These are phyloP conservation scores for Mycocentrospora acerina DNA, from an alignment of 2,329 filamentous ascomycete genomes.

Conservation along the genomic window DNA sequence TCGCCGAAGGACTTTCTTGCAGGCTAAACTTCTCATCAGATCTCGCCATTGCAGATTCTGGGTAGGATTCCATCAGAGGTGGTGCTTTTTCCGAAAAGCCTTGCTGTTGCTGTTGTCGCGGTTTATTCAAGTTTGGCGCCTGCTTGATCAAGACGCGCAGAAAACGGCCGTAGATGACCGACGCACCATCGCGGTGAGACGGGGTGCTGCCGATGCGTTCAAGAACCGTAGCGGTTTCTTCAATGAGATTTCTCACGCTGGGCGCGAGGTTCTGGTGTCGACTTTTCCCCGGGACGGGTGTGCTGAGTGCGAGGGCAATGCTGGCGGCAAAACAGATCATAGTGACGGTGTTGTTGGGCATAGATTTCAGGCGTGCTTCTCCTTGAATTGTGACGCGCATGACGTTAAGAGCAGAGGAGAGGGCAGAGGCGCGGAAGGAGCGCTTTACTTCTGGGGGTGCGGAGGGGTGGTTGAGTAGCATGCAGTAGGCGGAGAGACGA, in stretches of 20 bases:
- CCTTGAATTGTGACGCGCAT: constrained; percentile 73
- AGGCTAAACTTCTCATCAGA: no score
- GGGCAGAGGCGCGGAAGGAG: constrained; percentile 70
- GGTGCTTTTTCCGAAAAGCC: constrained; percentile 12
- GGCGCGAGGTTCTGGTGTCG: constrained; percentile 33
- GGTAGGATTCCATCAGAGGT: constrained; percentile 3
- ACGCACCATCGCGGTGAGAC: constrained; percentile 66
- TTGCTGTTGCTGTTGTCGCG: constrained; percentile 1
- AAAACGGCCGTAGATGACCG: constrained; percentile 60
- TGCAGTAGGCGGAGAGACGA: constrained; percentile 71
- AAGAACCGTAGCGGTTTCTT: constrained; percentile 68
- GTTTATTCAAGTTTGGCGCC: constrained; percentile 20
- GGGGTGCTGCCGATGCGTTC: constrained; percentile 69
- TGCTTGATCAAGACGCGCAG: constrained; percentile 48
- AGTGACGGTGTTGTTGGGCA: constrained; percentile 77
- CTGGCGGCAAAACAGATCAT: constrained; percentile 71
- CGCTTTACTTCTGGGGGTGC: constrained; percentile 70
- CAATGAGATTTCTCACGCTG: constrained; percentile 47
- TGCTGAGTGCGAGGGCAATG: constrained; percentile 53
- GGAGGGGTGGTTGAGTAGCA: constrained; percentile 73
- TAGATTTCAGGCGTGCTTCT: constrained; percentile 68
- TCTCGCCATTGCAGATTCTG: constrained; percentile 3
- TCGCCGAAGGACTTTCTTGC: not conserved
- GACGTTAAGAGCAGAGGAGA: constrained; percentile 73
- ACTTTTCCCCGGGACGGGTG: constrained; percentile 23